Evolutionary conservation across 805 yeast genomes (phyloP).

Genomic region (Dipodascus geniculatus): DNA sequence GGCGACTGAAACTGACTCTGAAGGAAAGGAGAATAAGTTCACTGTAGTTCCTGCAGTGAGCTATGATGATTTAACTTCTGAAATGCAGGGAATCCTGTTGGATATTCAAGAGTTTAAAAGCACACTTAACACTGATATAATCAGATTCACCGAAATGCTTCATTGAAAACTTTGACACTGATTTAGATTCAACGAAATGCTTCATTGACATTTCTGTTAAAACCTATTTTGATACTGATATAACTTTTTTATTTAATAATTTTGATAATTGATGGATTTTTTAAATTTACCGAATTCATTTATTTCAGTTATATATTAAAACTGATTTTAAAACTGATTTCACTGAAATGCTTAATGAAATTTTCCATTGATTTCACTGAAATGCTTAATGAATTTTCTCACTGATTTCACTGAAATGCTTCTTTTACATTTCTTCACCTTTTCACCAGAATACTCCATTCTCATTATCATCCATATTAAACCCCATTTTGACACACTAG

Average conservation of each 20-base stretch:
- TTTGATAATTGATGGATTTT: not conserved
- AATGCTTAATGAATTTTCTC: too few species aligned
- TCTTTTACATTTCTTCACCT: too few species aligned
- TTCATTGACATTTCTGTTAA: not conserved
- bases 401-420: too few species aligned
- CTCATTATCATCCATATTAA: too few species aligned
- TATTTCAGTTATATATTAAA: too few species aligned
- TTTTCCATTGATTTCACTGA: too few species aligned
- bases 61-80: conserved; percentile 1
- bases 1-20: not conserved
- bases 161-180: not conserved
- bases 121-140: not conserved
- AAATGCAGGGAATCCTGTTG: not conserved
- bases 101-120: not conserved
- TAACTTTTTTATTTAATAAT: not conserved
- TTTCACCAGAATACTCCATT: too few species aligned
- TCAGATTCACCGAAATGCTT: not conserved
- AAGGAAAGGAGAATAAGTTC: not conserved
- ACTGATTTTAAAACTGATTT: too few species aligned
- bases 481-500: too few species aligned
- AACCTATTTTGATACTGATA: not conserved
- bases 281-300: too few species aligned
- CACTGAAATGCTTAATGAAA: too few species aligned
- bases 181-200: not conserved
- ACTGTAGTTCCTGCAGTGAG: not conserved